A percentile compares a stretch with the other conserved stretches of the same genome.
phyloP scores from a whole-genome alignment of 2,329 filamentous ascomycete species.

The Ophiostoma ulmi region DNA sequence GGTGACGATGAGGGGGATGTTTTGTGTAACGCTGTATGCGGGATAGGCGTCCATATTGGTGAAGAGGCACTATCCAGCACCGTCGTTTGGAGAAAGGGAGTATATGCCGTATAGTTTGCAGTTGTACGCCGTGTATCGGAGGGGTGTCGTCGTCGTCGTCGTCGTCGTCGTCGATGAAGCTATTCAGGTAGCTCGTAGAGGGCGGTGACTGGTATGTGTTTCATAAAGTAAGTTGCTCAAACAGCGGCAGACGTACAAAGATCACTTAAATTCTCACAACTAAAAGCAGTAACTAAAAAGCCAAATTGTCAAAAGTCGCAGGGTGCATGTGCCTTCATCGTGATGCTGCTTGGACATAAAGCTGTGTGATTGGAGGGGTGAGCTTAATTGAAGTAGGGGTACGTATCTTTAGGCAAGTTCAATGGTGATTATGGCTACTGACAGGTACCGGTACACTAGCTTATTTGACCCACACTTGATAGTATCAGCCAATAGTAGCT shows the following conservation, averaged over 20 bases:
- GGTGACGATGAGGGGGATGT: conserved; percentile 76
- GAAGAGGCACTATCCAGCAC: background rate
- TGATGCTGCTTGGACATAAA: conserved; percentile 6
- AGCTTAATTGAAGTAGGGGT: background rate
- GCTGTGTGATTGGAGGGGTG: conserved; percentile 21
- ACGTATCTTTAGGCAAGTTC: background rate
- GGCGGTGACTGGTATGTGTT: background rate
- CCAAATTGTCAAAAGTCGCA: background rate
- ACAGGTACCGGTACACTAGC: background rate
- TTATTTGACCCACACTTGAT: background rate
- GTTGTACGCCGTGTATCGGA: background rate
- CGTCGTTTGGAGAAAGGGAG: background rate
- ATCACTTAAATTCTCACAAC: background rate
- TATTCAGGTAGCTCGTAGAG: background rate
- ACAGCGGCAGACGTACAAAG: background rate
- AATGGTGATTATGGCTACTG: background rate
- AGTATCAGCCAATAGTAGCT: background rate
- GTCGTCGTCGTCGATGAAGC: background rate
- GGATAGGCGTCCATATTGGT: conserved; percentile 71
- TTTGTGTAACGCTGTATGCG: conserved; percentile 74
- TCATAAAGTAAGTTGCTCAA: background rate
- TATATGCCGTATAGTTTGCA: background rate
- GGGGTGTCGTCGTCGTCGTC: background rate
- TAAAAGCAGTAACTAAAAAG: background rate
- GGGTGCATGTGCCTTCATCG: background rate